Conservation (phyloP, 768 basidiomycete genomes). For the Crassisporium funariophilum region DNA sequence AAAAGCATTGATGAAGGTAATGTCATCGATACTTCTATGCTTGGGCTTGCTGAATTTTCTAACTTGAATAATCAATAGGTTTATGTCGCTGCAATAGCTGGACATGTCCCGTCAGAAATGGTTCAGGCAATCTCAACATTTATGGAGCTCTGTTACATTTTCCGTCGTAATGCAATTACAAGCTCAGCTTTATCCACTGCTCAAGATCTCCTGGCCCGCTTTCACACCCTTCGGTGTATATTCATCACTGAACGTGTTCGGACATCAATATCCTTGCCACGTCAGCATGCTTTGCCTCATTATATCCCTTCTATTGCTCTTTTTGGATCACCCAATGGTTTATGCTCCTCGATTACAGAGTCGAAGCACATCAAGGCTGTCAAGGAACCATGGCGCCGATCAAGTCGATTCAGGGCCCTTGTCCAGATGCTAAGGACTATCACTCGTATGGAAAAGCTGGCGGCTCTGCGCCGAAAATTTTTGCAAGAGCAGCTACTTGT, state of each 20-base stretch:
- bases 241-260: conserved; percentile 27
- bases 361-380: conserved; percentile 27
- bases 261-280: too few species aligned
- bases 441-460: conserved; percentile 23
- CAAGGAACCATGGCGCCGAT: conserved; percentile 31
- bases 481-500: conserved; percentile 1
- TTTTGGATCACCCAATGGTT: too few species aligned
- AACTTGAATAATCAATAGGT: conserved; percentile 20
- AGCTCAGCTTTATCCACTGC: conserved; percentile 9
- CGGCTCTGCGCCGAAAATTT: conserved; percentile 3
- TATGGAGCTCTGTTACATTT: conserved; percentile 26
- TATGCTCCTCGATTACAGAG: conserved; percentile 31
- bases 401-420: conserved; percentile 23
- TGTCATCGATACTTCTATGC: not conserved
- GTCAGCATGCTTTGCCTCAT: too few species aligned
- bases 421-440: conserved; percentile 29
- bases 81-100: conserved; percentile 20
- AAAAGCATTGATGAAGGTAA: conserved; percentile 30
- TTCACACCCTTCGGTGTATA: too few species aligned
- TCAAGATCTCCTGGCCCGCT: conserved; percentile 4
- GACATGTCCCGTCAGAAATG: conserved; percentile 20
- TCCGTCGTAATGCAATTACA: conserved; percentile 20
- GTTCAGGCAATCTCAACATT: conserved; percentile 15
- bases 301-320: too few species aligned
- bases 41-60: not conserved